Conservation (phyloP, 2,329 filamentous ascomycete species). For the Verruconis gallopava region DNA sequence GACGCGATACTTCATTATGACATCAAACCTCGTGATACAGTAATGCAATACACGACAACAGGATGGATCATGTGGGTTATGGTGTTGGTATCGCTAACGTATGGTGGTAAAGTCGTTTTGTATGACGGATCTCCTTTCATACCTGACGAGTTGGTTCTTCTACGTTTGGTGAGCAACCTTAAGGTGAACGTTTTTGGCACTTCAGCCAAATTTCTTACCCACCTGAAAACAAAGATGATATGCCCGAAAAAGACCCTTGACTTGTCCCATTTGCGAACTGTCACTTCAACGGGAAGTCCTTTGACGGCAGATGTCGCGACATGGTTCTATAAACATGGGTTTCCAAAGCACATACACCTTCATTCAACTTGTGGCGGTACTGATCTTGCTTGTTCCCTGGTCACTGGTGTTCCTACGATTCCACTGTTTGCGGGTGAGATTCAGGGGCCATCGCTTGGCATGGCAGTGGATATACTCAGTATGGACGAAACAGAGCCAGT, state of each 20-base stretch:
- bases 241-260: neutral
- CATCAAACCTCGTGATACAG: neutral
- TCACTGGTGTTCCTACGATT: neutral
- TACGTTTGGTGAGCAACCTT: neutral
- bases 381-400: neutral
- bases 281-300: neutral
- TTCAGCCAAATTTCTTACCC: neutral
- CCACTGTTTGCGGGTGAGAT: neutral
- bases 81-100: neutral
- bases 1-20: neutral
- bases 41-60: neutral
- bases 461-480: neutral
- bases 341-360: neutral
- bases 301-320: neutral
- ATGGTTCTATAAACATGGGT: neutral
- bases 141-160: neutral
- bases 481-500: neutral
- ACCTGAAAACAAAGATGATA: neutral
- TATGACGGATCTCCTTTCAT: slow-evolving; percentile 1
- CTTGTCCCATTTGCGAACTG: neutral
- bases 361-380: neutral
- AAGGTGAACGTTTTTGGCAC: neutral
- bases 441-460: neutral
- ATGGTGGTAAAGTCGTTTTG: neutral
- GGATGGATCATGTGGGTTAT: slow-evolving; percentile 2